Evolutionary conservation across 768 basidiomycete species (phyloP), one percentile per base, ranked within the genome.

Genomic region (Termitomyces bulborhizus): DNA sequence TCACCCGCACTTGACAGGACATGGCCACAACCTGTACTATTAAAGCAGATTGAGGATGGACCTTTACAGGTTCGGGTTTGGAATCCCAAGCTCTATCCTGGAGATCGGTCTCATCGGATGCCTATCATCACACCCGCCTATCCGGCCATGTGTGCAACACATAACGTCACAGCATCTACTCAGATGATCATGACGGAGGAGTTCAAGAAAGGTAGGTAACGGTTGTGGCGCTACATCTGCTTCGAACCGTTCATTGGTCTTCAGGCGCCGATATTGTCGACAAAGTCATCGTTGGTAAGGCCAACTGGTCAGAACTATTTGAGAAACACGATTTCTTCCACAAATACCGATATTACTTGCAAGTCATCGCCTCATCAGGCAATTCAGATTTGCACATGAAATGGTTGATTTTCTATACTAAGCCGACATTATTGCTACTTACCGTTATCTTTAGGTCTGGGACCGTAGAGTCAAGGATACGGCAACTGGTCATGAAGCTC

Each of bases 91-190:
- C 69, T 97, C 53, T 98, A 96, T 69, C 93, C 93, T 4, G 83
- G 83, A 57, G 94, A 98, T 69, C 80, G 90, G 55, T 82, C 90
- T n/a, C 97, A 99, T 72, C 82, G 93, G 61, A 98, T 98, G 97
- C 97, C 97, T 12, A 98, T 99, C 65, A 98, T 99, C 63, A 99
- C 97, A 1, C 97, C 97, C 3, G 95, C 97, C 11, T 99, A 98
- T 71, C 97, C 97, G 45, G 87, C 96, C 6, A 99, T 99, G 96
- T 98, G 96, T 69, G 84, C 96, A 26, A 99, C 97, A 16, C 97
- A 99, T 73, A 99, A 98, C 64, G 95, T 98, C 57, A 94, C 93
- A 50, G 82, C 84, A 42, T 97, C 94, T 8, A 98, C 96, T 4
- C 93, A 97, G 71, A 86, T 88, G 79, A 90, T 99, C 53, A 93